These are phyloP conservation scores for Megacollybia marginata DNA, from an alignment of 768 basidiomycete genomes.

Conservation along the genomic window DNA sequence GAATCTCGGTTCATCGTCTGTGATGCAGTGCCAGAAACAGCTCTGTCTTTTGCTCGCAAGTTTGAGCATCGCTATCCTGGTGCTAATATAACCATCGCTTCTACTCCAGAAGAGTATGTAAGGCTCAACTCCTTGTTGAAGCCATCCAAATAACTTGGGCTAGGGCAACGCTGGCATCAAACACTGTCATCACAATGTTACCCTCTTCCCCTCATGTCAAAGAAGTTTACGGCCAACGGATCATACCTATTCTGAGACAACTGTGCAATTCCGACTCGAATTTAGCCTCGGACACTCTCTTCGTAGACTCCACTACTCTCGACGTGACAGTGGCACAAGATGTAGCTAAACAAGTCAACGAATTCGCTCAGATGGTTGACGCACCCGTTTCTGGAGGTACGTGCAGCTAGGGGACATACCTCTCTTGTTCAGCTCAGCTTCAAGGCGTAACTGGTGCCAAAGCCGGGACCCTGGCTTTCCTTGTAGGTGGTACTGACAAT, in stretches of 20 bases:
- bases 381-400: constrained; percentile 93
- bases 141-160: constrained; percentile 5
- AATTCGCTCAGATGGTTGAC: constrained; percentile 71
- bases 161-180: constrained; percentile 59
- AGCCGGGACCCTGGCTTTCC: constrained; percentile 84
- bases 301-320: constrained; percentile 88
- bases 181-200: constrained; percentile 81
- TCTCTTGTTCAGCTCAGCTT: constrained; percentile 1
- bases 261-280: constrained; percentile 32
- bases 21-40: constrained; percentile 59
- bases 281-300: constrained; percentile 40
- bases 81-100: constrained; percentile 49
- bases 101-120: constrained; percentile 67
- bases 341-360: constrained; percentile 48
- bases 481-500: constrained; percentile 70
- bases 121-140: constrained; percentile 2
- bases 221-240: constrained; percentile 63
- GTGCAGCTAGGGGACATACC: neutral
- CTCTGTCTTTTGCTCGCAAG: constrained; percentile 45
- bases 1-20: constrained; percentile 68
- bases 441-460: constrained; percentile 81
- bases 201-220: constrained; percentile 87
- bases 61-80: constrained; percentile 54
- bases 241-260: constrained; percentile 49
- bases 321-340: constrained; percentile 69